phyloP scores from a whole-genome alignment of 306 rosid genomes.

The Cucumis hystrix region DNA sequence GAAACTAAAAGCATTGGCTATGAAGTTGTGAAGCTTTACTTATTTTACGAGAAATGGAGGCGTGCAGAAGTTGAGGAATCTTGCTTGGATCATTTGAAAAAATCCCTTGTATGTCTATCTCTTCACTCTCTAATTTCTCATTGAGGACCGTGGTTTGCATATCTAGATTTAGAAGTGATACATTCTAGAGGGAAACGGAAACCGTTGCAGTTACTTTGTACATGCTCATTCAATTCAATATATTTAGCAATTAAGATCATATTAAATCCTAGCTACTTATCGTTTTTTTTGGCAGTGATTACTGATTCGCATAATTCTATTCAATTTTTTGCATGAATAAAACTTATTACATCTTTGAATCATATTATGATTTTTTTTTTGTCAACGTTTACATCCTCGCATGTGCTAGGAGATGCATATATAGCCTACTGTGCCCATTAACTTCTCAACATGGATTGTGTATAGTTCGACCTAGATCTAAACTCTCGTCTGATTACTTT shows the following conservation, averaged over 20 bases:
- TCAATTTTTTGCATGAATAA: background rate
- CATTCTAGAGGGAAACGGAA: background rate
- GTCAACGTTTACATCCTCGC: background rate
- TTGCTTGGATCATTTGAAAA: slow-evolving; percentile 39
- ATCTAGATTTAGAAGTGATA: background rate
- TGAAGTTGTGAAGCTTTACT: slow-evolving; percentile 42
- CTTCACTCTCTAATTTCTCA: slow-evolving; percentile 10
- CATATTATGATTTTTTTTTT: background rate
- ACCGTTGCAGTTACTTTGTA: background rate
- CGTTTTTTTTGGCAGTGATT: background rate
- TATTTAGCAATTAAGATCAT: background rate
- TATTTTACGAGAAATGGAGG: slow-evolving; percentile 76
- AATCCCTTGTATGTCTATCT: slow-evolving; percentile 36
- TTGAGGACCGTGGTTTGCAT: background rate
- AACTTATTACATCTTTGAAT: background rate
- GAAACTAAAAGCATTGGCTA: slow-evolving; percentile 29
- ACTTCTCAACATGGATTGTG: background rate
- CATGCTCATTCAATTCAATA: background rate
- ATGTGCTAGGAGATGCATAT: background rate
- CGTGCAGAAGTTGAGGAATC: slow-evolving; percentile 65
- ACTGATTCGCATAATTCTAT: background rate
- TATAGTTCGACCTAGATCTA: background rate
- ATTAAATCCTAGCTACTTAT: background rate
- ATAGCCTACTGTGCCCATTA: background rate
- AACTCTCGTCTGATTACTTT: slow-evolving; percentile 5